Conservation (phyloP, 345 rosid species). For the Acer negundo region DNA sequence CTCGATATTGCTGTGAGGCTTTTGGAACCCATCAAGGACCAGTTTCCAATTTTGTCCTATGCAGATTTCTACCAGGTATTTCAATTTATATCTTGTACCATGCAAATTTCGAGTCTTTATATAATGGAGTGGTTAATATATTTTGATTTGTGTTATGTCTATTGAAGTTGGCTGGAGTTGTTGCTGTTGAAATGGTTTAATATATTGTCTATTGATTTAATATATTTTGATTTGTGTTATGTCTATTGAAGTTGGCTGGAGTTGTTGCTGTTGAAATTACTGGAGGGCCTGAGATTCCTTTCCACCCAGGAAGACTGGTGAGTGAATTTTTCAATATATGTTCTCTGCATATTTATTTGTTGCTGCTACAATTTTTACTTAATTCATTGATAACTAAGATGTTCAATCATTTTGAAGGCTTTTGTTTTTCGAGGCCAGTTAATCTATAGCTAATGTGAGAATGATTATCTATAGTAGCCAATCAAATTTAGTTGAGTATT, state of each 20-base stretch:
- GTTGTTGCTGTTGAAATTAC: slow-evolving; percentile 81
- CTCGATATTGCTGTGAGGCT: slow-evolving; percentile 86
- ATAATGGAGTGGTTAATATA: slow-evolving; percentile 22
- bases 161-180: slow-evolving; percentile 79
- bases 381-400: too few relatives aligned
- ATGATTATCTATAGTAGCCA: background rate
- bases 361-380: background rate
- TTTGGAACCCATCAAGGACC: slow-evolving; percentile 67
- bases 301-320: slow-evolving; percentile 81
- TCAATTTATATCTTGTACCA: background rate
- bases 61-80: slow-evolving; percentile 84
- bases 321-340: slow-evolving; percentile 13
- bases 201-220: too few relatives aligned
- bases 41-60: slow-evolving; percentile 66
- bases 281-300: slow-evolving; percentile 92
- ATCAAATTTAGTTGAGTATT: background rate
- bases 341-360: background rate
- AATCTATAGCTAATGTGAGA: background rate
- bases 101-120: too few relatives aligned
- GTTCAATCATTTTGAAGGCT: background rate
- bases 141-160: background rate
- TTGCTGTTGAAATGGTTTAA: slow-evolving; percentile 81
- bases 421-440: background rate
- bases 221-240: background rate
- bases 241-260: slow-evolving; percentile 64